Evolutionary conservation across 2,329 filamentous ascomycete genomes (phyloP), one percentile per base, ranked within the genome.

Genomic region (Apiospora saccharicola): DNA sequence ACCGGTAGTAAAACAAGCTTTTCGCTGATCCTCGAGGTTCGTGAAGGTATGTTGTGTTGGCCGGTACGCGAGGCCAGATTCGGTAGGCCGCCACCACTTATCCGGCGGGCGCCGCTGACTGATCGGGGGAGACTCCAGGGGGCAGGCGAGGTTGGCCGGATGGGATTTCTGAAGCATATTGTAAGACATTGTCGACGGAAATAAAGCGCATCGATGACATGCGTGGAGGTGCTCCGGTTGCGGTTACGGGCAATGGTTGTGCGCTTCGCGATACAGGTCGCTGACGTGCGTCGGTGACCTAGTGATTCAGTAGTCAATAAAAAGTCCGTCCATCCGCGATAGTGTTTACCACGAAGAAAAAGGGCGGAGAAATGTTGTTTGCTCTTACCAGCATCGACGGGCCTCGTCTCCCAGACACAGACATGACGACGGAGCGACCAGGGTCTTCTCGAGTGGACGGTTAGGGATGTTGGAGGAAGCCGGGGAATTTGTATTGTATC

Each of bases 1-100:
- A 98, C 96, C 0, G 96, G 96, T 19, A 99, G 88, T 47, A 98
- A 86, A 0, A 99, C 96, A n/a, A 99, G 87, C 83, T 98, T 98
- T 85, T 98, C 94, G 81, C 94, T 98, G 75, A 97, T 92, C 82
- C 98, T 98, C 41, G 94, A 97, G 49, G 95, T 97, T 70, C 96
- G 90, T 7, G 94, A 92, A 0, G 96, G 96, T 76, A 98, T 84
- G 64, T 86, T 88, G 71, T 90, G 87, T 77, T 85, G 84, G 74
- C 87, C 88, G 70, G 85, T 85, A 5, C 87, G 83, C 53, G 83
- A 82, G 68, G 82, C 81, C 26, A 84, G 77, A 44, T 80, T 81
- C n/a, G 85, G 84, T 49, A 86, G 80, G 14, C 83, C 83, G 14
- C 84, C 82, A 7, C 87, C 82, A 77, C 83, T 85, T 16, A 75